These are phyloP conservation scores for Wickerhamomyces silvicola DNA, from an alignment of 805 yeast species.

Conservation along the genomic window DNA sequence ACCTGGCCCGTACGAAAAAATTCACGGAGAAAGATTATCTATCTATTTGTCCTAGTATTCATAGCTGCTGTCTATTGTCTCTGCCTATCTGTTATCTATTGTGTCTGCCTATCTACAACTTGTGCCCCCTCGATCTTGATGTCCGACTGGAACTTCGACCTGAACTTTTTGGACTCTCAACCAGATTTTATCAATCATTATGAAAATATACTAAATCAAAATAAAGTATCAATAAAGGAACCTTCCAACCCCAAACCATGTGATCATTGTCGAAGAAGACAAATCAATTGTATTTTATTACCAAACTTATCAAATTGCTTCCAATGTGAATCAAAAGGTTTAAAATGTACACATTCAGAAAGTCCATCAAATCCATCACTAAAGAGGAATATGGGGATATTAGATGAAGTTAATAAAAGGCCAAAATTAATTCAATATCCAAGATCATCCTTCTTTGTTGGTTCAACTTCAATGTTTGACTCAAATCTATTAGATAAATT, in stretches of 20 bases:
- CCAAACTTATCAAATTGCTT: slow-evolving; percentile 62
- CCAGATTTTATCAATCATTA: no score
- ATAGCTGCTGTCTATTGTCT: no score
- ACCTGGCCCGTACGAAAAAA: no score
- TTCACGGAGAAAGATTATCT: no score
- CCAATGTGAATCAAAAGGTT: slow-evolving; percentile 68
- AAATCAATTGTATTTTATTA: slow-evolving; percentile 68
- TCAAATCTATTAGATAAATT: slow-evolving; percentile 58
- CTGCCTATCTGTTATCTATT: no score
- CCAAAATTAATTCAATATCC: slow-evolving; percentile 78
- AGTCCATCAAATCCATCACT: slow-evolving; percentile 37
- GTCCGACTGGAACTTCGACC: no score
- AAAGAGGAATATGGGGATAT: slow-evolving; percentile 25
- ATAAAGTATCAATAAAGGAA: slow-evolving; percentile 18
- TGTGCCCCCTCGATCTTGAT: no score
- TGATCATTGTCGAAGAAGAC: slow-evolving; percentile 77
- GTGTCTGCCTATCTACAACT: no score
- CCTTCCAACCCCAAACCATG: slow-evolving; percentile 44
- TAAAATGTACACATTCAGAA: slow-evolving; percentile 71
- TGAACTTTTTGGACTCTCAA: no score
- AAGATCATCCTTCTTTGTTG: slow-evolving; percentile 81
- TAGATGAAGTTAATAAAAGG: slow-evolving; percentile 9
- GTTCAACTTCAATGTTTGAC: slow-evolving; percentile 84
- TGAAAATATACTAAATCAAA: slow-evolving; percentile 19
- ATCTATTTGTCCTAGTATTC: no score